phyloP scores from a whole-genome alignment of 129 eudicot species.

The Logfia minima region DNA sequence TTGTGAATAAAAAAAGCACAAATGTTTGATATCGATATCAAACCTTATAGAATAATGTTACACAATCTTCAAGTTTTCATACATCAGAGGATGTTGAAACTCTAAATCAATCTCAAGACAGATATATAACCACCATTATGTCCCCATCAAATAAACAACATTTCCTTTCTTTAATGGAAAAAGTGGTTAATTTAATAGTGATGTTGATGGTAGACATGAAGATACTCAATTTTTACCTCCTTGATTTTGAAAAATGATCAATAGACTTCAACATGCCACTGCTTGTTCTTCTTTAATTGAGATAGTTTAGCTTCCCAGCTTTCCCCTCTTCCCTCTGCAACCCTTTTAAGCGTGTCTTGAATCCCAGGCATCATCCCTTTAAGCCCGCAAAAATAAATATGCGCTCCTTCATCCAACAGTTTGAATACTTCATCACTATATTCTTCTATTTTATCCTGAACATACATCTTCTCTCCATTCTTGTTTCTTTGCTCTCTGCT shows the following conservation, averaged over 20 bases:
- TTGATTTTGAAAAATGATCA: conserved; percentile 32
- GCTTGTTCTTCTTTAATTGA: conserved; percentile 84
- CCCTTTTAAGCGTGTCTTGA: conserved; percentile 85
- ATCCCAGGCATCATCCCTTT: conserved; percentile 99
- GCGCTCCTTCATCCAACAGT: conserved; percentile 85
- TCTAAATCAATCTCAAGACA: not conserved
- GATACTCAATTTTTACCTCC: not conserved
- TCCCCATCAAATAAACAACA: not conserved
- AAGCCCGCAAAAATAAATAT: conserved; percentile 95
- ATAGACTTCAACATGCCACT: conserved; percentile 99
- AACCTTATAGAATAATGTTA: not conserved
- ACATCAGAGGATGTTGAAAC: not conserved
- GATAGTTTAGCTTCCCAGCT: conserved; percentile 91
- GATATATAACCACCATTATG: not conserved
- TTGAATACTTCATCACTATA: conserved; percentile 87
- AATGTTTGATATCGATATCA: conserved; percentile 3
- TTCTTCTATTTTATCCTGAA: conserved; percentile 95
- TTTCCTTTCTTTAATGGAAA: not conserved
- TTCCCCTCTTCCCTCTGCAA: conserved; percentile 88
- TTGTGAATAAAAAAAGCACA: not conserved
- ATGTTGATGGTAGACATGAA: not conserved
- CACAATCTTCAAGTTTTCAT: not conserved
- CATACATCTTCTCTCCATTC: conserved; percentile 93
- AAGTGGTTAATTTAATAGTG: not conserved
- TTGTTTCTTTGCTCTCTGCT: conserved; percentile 92